These are phyloP conservation scores for Saccharum hybrid DNA, from an alignment of 202 grass and related monocot genomes.

Conservation along the genomic window DNA sequence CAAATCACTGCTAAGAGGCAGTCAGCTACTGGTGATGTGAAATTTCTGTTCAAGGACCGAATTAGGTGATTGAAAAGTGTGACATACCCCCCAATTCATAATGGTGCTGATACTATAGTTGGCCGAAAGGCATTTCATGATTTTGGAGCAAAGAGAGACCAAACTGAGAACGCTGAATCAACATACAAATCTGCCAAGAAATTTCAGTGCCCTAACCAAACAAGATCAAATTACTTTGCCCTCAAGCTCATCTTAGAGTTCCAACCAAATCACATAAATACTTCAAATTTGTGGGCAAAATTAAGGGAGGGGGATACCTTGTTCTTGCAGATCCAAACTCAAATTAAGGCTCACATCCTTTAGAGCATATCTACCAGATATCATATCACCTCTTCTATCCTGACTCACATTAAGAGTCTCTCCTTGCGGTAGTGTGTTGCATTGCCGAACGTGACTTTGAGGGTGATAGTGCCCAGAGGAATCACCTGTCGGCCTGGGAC, in stretches of 20 bases:
- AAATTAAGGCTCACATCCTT: too few relatives aligned
- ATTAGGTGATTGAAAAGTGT: conserved; percentile 50
- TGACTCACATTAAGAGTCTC: too few relatives aligned
- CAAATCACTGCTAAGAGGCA: conserved; percentile 74
- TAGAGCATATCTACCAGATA: too few relatives aligned
- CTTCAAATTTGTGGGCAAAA: too few relatives aligned
- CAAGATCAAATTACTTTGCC: not conserved
- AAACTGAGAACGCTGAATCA: not conserved
- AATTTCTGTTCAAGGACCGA: conserved; percentile 72
- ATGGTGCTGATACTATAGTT: not conserved
- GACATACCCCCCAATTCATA: not conserved
- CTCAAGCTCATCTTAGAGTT: not conserved
- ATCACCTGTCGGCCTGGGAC: too few relatives aligned
- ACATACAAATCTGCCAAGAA: not conserved
- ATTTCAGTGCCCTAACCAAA: not conserved
- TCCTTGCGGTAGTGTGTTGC: too few relatives aligned
- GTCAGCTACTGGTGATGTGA: conserved; percentile 50
- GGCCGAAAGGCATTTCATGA: not conserved
- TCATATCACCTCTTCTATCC: too few relatives aligned
- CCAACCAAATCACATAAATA: too few relatives aligned
- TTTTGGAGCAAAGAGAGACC: not conserved
- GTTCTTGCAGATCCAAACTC: too few relatives aligned
- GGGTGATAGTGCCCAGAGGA: too few relatives aligned
- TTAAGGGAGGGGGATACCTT: too few relatives aligned
- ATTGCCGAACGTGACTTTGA: too few relatives aligned